Evolutionary conservation across 148 eudicot genomes (phyloP).

Genomic region (Chenopodium berlandieri): DNA sequence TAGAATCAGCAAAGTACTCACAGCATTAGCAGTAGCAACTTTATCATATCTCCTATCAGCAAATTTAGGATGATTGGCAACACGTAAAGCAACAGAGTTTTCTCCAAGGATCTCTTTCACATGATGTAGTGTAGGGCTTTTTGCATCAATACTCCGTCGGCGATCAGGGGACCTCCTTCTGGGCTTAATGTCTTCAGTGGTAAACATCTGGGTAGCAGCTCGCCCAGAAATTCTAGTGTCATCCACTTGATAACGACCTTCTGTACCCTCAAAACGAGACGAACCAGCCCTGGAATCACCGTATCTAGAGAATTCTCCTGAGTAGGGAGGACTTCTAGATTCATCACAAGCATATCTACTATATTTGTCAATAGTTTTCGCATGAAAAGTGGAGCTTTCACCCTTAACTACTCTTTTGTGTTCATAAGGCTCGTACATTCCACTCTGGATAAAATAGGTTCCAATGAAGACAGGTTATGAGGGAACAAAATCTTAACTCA

Average conservation of each 20-base stretch:
- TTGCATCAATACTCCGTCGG: conserved; percentile 13
- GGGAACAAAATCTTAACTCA: not conserved
- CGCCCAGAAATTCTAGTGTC: conserved; percentile 40
- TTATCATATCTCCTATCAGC: conserved; percentile 28
- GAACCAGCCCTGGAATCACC: conserved; percentile 30
- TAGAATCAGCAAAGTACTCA: conserved; percentile 24
- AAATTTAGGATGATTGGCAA: conserved; percentile 39
- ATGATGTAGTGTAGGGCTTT: conserved; percentile 31
- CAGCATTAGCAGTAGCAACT: conserved; percentile 29
- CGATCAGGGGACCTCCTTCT: conserved; percentile 40
- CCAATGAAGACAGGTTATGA: not conserved
- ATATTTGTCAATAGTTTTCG: conserved; percentile 31
- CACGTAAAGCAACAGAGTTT: conserved; percentile 33
- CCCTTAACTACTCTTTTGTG: conserved; percentile 12
- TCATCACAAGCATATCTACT: conserved; percentile 34
- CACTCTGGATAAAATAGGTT: conserved; percentile 24
- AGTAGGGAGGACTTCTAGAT: conserved; percentile 38
- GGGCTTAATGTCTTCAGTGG: conserved; percentile 40
- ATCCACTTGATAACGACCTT: conserved; percentile 52
- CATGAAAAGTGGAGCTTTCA: conserved; percentile 29
- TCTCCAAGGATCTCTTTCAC: conserved; percentile 54
- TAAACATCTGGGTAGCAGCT: conserved; percentile 43
- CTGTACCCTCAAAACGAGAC: conserved; percentile 50
- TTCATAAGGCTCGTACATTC: conserved; percentile 36
- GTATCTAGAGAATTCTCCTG: conserved; percentile 32